These are phyloP conservation scores for Rutstroemia sp. DNA, from an alignment of 2,329 filamentous ascomycete species.

Conservation along the genomic window DNA sequence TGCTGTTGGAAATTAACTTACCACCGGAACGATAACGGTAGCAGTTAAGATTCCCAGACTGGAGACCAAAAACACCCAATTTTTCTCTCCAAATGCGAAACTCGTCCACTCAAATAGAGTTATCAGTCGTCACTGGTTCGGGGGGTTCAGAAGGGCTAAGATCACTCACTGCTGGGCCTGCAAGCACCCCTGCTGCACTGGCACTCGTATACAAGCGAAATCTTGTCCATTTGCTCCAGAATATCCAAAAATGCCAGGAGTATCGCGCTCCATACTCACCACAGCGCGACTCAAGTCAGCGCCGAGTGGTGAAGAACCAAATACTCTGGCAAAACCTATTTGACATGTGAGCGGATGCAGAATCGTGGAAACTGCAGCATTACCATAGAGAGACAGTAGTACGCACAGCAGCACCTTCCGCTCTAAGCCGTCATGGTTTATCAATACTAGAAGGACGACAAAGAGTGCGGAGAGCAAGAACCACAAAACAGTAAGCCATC, in stretches of 20 bases:
- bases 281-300: slow-evolving; percentile 12
- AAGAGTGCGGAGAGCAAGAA: slow-evolving; percentile 50
- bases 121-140: no score
- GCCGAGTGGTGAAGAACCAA: slow-evolving; percentile 9
- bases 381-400: slow-evolving; percentile 52
- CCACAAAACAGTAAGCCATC: slow-evolving; percentile 51
- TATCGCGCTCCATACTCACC: slow-evolving; percentile 6
- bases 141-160: no score
- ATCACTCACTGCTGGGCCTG: slow-evolving; percentile 6
- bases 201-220: slow-evolving; percentile 12
- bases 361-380: background rate
- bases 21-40: slow-evolving; percentile 3
- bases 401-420: slow-evolving; percentile 60
- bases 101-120: background rate
- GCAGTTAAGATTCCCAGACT: slow-evolving; percentile 12
- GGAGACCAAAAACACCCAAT: slow-evolving; percentile 9
- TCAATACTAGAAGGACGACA: slow-evolving; percentile 55
- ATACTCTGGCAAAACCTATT: slow-evolving; percentile 9
- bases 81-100: slow-evolving; percentile 5
- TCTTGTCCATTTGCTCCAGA: slow-evolving; percentile 11
- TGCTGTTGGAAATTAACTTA: background rate
- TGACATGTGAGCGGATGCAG: background rate
- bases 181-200: slow-evolving; percentile 11
- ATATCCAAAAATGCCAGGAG: slow-evolving; percentile 10
- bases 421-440: slow-evolving; percentile 45